These are phyloP conservation scores for Gossypium trilobum DNA, from an alignment of 441 rosid species.

Conservation along the genomic window DNA sequence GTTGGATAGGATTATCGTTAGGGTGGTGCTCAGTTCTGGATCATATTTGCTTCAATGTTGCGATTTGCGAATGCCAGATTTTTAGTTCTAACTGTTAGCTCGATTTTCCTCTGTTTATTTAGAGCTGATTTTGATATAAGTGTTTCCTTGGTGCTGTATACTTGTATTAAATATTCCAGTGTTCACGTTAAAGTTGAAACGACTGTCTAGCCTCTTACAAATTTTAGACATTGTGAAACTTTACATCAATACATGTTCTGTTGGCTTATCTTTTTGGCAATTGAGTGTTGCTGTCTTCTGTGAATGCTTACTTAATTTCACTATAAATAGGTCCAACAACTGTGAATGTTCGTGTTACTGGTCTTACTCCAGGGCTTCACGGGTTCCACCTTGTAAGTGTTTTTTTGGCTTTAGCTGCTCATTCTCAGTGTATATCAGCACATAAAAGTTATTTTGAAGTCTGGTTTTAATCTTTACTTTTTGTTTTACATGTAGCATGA, in stretches of 20 bases:
- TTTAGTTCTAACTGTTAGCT: background rate
- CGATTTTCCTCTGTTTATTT: background rate
- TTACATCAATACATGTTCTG: background rate
- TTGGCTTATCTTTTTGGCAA: background rate
- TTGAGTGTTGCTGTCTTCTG: background rate
- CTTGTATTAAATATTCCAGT: background rate
- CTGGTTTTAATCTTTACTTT: background rate
- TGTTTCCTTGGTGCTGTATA: background rate
- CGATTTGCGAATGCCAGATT: background rate
- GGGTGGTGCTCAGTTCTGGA: background rate
- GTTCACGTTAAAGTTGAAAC: background rate
- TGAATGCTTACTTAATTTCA: conserved; percentile 5
- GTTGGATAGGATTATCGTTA: background rate
- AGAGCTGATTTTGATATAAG: background rate
- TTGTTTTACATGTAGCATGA: conserved; percentile 46
- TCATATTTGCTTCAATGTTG: background rate
- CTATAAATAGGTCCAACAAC: conserved; percentile 58
- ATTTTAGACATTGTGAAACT: background rate
- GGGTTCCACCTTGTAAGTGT: conserved; percentile 75
- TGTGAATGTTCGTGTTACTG: conserved; percentile 69
- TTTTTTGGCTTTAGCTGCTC: conserved; percentile 13
- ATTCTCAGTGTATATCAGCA: background rate
- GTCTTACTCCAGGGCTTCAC: conserved; percentile 80
- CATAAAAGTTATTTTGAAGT: background rate
- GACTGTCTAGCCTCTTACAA: background rate